Evolutionary conservation across 1,139 yeast genomes (phyloP), one percentile per base, ranked within the genome.

Genomic region (Candida sp.): DNA sequence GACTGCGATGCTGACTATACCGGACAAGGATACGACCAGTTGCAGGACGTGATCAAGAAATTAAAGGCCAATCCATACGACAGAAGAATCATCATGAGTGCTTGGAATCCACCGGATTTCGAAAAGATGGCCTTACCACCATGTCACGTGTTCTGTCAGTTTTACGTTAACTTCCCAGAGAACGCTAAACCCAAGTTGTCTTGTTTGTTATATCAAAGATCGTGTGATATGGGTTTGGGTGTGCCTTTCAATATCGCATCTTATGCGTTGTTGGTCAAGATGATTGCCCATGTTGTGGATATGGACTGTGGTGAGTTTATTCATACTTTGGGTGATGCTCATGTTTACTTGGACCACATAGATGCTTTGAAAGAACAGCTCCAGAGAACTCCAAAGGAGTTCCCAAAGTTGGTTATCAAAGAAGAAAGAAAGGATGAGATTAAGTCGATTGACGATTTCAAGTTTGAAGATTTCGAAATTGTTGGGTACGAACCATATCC

Each of bases 171-270:
- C 59, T 88, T 88, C 71, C 96, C 96, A 2, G 60, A 61, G 46
- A 31, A 57, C 2, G 48, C 58, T 4, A 83, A 72, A 62, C 96
- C 96, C 34, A 84, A 78, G 63, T 79, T 94, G 52, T 88, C 96
- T 11, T 96, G 99, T 68, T 82, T 88, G 54, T 76, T 94, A 73
- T 94, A 96, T 70, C 99, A 94, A 72, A 83, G 99, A 63, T 90
- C 97, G n/a, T 94, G 98, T 71, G 99, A 94, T 65, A 93, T 94
- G 98, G 99, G 99, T 0, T 81, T 94, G 35, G 99, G 99, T 9
- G 98, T 94, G 12, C 99, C 99, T 0, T 94, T 94, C 70, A 96
- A 94, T 66, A 94, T 96, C 63, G 99, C 99, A 0, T 91, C 98
- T 0, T 94, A 94, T 66, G 97, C 99, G 0, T 75, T 94, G 53